Evolutionary conservation across 208 protist genomes (phyloP).

Genomic region (Crithidia sp.): DNA sequence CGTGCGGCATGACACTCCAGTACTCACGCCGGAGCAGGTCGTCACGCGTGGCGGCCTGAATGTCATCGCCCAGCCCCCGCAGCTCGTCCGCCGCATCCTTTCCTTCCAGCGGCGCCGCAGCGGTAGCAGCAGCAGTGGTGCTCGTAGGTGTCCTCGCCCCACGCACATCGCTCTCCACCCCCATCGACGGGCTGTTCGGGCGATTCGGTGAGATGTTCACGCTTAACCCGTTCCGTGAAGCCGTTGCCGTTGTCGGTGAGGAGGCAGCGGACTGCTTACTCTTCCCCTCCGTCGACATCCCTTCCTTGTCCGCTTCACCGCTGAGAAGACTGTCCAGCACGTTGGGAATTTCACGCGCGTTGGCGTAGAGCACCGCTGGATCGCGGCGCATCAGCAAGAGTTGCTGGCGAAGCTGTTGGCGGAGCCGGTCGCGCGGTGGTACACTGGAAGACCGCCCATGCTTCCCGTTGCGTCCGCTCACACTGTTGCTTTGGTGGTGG

Average conservation of each 20-base stretch:
- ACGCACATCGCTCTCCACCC: background rate
- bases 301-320: slow-evolving; percentile 6
- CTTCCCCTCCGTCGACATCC: background rate
- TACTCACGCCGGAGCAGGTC: slow-evolving; percentile 33
- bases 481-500: background rate
- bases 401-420: slow-evolving; percentile 61
- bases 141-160: too few species aligned
- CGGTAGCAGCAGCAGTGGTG: too few species aligned
- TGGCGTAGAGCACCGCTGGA: slow-evolving; percentile 72
- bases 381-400: slow-evolving; percentile 73
- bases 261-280: background rate
- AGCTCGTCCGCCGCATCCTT: background rate
- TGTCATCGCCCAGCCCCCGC: slow-evolving; percentile 9
- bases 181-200: background rate
- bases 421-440: slow-evolving; percentile 14
- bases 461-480: background rate
- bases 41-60: background rate
- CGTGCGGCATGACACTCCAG: slow-evolving; percentile 65
- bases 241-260: background rate
- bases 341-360: slow-evolving; percentile 46
- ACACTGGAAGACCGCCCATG: background rate
- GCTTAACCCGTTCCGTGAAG: background rate
- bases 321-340: slow-evolving; percentile 33
- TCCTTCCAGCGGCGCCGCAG: too few species aligned
- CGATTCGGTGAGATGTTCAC: background rate